Conservation (phyloP, 2,329 filamentous ascomycete genomes). For the Botrytis galanthina region DNA sequence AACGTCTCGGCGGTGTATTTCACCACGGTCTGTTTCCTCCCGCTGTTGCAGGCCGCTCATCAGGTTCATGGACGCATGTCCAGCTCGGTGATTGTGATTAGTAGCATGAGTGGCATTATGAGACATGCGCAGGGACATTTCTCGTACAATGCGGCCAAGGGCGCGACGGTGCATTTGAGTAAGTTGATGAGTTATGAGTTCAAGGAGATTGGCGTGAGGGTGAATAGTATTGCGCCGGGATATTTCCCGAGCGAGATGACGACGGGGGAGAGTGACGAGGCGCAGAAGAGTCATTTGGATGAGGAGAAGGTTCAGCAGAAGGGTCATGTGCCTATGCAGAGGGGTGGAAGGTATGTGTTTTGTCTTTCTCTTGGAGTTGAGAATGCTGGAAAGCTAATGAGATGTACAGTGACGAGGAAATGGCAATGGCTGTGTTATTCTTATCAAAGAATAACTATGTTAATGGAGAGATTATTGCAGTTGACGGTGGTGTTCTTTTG, state of each 20-base stretch:
- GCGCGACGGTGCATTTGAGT: conserved; percentile 52
- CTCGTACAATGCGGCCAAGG: conserved; percentile 45
- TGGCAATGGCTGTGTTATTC: conserved; percentile 56
- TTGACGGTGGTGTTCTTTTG: conserved; percentile 51
- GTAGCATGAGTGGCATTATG: conserved; percentile 35
- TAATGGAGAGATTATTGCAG: conserved; percentile 42
- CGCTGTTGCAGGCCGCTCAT: conserved; percentile 56
- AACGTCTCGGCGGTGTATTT: conserved; percentile 69
- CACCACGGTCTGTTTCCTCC: conserved; percentile 60
- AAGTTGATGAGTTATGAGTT: conserved; percentile 55
- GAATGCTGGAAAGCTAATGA: background rate
- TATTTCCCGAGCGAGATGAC: conserved; percentile 49
- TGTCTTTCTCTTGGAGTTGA: background rate
- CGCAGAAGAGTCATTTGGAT: conserved; percentile 49
- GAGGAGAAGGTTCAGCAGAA: conserved; percentile 51
- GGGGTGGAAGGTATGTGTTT: conserved; percentile 43
- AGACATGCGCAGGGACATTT: conserved; percentile 35
- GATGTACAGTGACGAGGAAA: conserved; percentile 43
- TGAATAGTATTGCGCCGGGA: conserved; percentile 57
- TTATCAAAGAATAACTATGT: conserved; percentile 44
- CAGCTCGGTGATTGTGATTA: conserved; percentile 35
- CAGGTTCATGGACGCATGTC: conserved; percentile 41
- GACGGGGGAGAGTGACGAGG: conserved; percentile 44
- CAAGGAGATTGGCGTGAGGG: conserved; percentile 51
- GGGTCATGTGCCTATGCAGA: conserved; percentile 48